Evolutionary conservation across 225 moss, liverwort and hornwort species (phyloP), one percentile per base, ranked within the genome.

Genomic region (Sphagnum tenellum): DNA sequence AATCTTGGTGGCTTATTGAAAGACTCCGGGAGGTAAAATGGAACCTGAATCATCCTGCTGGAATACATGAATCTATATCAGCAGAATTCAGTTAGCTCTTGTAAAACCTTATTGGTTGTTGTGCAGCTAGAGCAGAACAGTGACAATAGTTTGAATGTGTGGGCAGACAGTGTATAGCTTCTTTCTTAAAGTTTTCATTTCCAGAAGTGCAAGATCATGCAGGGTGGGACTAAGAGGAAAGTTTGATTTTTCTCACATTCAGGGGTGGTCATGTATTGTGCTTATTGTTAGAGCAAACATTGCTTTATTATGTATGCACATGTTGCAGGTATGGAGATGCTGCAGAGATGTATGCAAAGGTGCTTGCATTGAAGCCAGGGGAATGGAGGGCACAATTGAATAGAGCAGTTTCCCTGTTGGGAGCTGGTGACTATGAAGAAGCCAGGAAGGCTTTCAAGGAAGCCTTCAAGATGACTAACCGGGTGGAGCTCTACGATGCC

Each of bases 331-430:
- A 93, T 69, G 82, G 75, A 61, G 70, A 82, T 77, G 96, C 93
- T 61, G 90, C 92, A 63, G 87, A 80, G 75, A 86, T 90, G 87
- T 98, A 98, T 49, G 63, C 82, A 3, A 93, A 86, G 56, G 96
- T 98, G 63, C 79, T 98, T 65, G 86, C 76, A 66, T 64, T 90
- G 56, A 80, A 83, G 64, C 93, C 96, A 9, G 83, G 86, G n/a
- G 88, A 98, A 77, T 98, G 96, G 96, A 90, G 82, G 71, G 87
- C 96, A 57, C 96, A 93, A 87, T 76, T 98, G 60, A 98, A 98
- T 62, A 87, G 81, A 71, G 96, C 89, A 48, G 90, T 98, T 53
- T 88, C 90, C 45, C 66, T 90, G 57, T 71, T 98, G 63, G 96
- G 96, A 77, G 83, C 78, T 63, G 96, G 90, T 49, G 88, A 93